These are phyloP conservation scores for Rosa chinensis DNA, from an alignment of 306 rosid species.

Conservation along the genomic window DNA sequence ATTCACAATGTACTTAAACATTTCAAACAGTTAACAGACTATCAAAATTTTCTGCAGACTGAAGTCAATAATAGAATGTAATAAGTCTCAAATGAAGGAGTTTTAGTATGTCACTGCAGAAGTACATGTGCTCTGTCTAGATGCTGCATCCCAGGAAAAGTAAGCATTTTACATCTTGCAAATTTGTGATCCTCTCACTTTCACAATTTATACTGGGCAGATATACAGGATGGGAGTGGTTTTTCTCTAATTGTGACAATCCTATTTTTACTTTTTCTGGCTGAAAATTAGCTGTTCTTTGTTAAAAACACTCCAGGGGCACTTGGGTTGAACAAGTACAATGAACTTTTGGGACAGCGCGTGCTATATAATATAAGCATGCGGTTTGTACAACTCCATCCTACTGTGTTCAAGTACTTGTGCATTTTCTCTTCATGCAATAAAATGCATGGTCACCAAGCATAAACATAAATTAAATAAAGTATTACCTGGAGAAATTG, in stretches of 20 bases:
- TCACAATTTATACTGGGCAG: neutral
- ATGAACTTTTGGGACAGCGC: neutral
- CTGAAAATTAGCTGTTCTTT: neutral
- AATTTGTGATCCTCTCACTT: neutral
- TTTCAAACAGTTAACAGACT: neutral
- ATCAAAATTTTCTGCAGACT: neutral
- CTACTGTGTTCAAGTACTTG: neutral
- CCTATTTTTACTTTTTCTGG: neutral
- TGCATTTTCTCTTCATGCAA: conserved; percentile 17
- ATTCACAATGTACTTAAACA: neutral
- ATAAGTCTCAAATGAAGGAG: neutral
- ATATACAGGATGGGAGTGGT: neutral
- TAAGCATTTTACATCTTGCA: neutral
- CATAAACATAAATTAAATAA: conserved; percentile 8
- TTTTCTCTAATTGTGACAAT: neutral
- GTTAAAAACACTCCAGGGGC: neutral
- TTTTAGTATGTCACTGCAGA: neutral
- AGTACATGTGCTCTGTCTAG: neutral
- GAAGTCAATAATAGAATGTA: neutral
- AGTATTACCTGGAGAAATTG: conserved; percentile 79
- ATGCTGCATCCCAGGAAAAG: neutral
- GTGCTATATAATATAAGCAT: conserved; percentile 12
- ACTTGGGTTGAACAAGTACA: neutral
- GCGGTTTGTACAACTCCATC: neutral
- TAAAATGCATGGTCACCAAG: conserved; percentile 12